A percentile compares a stretch with the other conserved stretches of the same genome.
Evolutionary conservation across 1,139 yeast species (phyloP).

Genomic region (Komagataea norvegica): DNA sequence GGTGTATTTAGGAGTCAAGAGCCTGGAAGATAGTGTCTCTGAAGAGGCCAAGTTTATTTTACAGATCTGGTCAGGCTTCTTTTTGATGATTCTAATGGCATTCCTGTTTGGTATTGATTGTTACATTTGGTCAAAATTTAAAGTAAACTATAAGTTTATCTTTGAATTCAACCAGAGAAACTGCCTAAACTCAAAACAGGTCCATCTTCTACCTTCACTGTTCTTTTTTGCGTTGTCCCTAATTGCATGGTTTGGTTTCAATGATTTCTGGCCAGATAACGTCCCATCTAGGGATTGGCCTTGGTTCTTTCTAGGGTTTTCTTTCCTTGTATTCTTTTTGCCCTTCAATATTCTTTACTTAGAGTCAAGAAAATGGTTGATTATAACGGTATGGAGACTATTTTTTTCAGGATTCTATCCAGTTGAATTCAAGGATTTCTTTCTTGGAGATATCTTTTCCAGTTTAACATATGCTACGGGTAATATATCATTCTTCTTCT

Average conservation of each 20-base stretch:
- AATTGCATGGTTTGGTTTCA: conserved; percentile 71
- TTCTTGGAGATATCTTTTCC: conserved; percentile 84
- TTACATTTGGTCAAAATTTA: conserved; percentile 64
- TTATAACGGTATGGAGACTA: conserved; percentile 67
- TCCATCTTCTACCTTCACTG: conserved; percentile 48
- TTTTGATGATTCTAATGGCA: conserved; percentile 55
- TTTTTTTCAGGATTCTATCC: conserved; percentile 83
- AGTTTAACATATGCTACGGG: conserved; percentile 86
- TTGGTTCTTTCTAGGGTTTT: conserved; percentile 61
- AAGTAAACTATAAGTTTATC: conserved; percentile 85
- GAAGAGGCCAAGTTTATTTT: conserved; percentile 57
- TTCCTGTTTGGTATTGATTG: conserved; percentile 66
- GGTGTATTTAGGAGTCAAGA: conserved; percentile 30
- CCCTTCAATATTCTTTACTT: conserved; percentile 48
- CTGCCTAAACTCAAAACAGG: conserved; percentile 65
- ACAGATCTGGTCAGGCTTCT: conserved; percentile 92
- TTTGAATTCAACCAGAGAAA: conserved; percentile 78
- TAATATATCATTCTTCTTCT: conserved; percentile 78
- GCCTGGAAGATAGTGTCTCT: conserved; percentile 30
- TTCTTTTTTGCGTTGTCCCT: conserved; percentile 53
- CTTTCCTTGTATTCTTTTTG: conserved; percentile 43
- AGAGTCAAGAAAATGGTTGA: conserved; percentile 55
- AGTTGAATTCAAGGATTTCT: conserved; percentile 92
- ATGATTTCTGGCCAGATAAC: conserved; percentile 55
- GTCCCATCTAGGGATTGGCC: conserved; percentile 78